Evolutionary conservation across 305 asterid species (phyloP).

Genomic region (Coffea humblotiana): DNA sequence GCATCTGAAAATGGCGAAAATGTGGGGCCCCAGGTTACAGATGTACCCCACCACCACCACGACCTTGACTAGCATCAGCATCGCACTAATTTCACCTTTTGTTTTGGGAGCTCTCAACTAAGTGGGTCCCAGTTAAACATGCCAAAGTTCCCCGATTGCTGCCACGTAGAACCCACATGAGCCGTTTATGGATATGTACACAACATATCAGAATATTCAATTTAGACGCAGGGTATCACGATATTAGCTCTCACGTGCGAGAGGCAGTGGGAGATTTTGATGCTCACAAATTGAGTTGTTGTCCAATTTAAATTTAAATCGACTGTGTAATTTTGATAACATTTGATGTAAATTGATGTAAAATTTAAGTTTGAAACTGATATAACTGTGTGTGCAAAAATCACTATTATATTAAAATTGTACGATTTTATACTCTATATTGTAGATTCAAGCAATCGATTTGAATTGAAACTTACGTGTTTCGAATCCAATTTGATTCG

Average conservation of each 20-base stretch:
- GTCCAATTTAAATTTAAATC: no score
- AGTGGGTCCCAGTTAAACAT: conserved; percentile 23
- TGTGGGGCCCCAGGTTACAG: conserved; percentile 12
- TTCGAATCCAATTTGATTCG: no score
- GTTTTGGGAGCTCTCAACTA: conserved; percentile 34
- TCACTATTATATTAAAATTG: no score
- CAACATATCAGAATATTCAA: conserved; percentile 53
- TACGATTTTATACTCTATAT: no score
- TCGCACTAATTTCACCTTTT: conserved; percentile 45
- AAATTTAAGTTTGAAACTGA: no score
- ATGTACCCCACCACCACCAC: conserved; percentile 6
- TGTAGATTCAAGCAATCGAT: no score
- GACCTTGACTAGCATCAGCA: conserved; percentile 44
- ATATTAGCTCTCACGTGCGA: conserved; percentile 22
- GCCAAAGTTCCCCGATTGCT: neutral
- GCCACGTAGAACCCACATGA: conserved; percentile 43
- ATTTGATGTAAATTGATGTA: no score
- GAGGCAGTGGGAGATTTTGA: neutral
- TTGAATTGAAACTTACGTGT: no score
- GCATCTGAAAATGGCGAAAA: conserved; percentile 24
- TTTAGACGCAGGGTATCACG: conserved; percentile 16
- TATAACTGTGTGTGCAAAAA: no score
- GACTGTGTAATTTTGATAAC: no score
- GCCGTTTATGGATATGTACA: conserved; percentile 14
- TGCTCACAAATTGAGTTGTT: no score